Evolutionary conservation across 2,329 filamentous ascomycete species (phyloP), one percentile per base, ranked within the genome.

Genomic region (Mycosphaerelloides madeirae): DNA sequence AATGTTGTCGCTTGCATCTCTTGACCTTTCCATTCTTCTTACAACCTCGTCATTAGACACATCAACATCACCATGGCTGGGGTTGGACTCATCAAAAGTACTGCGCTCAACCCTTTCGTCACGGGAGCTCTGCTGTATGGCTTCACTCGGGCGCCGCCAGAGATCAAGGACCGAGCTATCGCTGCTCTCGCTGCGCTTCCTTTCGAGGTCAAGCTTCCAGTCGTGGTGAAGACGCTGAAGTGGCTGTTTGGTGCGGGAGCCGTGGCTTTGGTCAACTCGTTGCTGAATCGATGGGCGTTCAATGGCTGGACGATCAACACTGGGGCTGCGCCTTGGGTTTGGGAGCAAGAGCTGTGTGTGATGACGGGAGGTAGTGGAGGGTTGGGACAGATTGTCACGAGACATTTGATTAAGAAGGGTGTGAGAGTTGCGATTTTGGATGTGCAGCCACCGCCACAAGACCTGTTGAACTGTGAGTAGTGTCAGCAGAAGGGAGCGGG

Each of bases 391-490:
- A 52, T 56, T 7, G 54, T 67, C 15, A 58, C 55, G 0, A 48
- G 58, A 34, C 53, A 58, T 6, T 58, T 69, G 18, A 51, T 55
- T 7, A 49, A 40, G 14, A 58, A 57, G 28, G 65, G 65, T 6
- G 50, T 68, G 22, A 57, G 57, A 15, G 65, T 68, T 13, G 61
- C 62, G 6, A 58, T 65, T 7, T 44, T 68, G 16, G 66, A 69
- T 46, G 39, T 59, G 25, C 46, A 76, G 50, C 70, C 48, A 6
- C 47, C 53, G 42, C 54, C 66, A 58, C 42, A 50, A 11, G 54
- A 59, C 16, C 15, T 64, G 6, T 11, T 29, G 14, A 20, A 28
- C 14, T 15, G 38, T 41, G 19, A 31, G 38, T 41, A n/a, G 13
- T 7, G 28, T 9, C n/a, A n/a, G n/a, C n/a, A n/a, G n/a, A n/a